Conservation (phyloP, 1,139 yeast species). For the Yamadazyma mexicana region DNA sequence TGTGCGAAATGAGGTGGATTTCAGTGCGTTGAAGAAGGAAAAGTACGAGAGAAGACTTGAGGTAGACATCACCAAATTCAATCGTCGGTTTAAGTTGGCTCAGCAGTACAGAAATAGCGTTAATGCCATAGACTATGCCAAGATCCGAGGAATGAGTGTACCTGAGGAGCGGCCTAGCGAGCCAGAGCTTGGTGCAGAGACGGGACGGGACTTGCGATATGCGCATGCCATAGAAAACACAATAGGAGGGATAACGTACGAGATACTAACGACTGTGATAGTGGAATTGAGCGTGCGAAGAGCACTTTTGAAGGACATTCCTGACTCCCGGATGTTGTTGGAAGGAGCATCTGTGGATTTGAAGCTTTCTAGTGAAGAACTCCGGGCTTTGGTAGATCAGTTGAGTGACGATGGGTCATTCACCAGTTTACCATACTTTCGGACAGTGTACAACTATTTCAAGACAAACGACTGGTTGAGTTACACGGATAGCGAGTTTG, state of each 20-base stretch:
- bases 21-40: constrained; percentile 2
- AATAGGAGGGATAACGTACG: constrained; percentile 10
- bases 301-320: constrained; percentile 14
- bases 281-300: constrained; percentile 27
- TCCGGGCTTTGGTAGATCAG: constrained; percentile 15
- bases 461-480: constrained; percentile 36
- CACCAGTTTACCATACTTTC: constrained; percentile 15
- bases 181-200: not conserved
- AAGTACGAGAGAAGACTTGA: constrained; percentile 10
- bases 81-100: constrained; percentile 4
- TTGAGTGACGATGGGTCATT: constrained; percentile 19
- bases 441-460: constrained; percentile 24
- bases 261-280: constrained; percentile 21
- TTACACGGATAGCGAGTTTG: constrained; percentile 23
- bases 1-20: constrained; percentile 1
- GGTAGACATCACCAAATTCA: constrained; percentile 8
- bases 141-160: not conserved
- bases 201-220: constrained; percentile 3
- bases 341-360: not conserved
- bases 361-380: not conserved
- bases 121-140: constrained; percentile 1
- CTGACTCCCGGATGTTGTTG: constrained; percentile 9
- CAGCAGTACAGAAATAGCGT: constrained; percentile 3
- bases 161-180: not conserved
- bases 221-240: constrained; percentile 11